A percentile compares a stretch with the other conserved stretches of the same genome.
phyloP scores from a whole-genome alignment of 1,284 basidiomycete genomes.

The Schizophyllum commune region DNA sequence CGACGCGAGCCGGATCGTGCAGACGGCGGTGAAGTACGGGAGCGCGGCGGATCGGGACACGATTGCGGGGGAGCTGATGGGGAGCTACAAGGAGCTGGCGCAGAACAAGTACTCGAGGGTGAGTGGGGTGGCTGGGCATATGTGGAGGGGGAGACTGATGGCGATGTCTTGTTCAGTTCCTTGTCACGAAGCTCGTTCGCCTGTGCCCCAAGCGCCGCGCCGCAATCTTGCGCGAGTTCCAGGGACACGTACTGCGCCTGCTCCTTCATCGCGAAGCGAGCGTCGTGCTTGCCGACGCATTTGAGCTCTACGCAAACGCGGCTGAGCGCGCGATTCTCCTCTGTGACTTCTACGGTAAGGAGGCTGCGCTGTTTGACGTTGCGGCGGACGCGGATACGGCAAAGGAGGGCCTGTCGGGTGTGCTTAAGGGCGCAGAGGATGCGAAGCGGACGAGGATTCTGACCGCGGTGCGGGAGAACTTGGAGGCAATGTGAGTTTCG shows the following conservation, averaged over 20 bases:
- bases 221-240: constrained; percentile 71
- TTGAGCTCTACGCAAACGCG: constrained; percentile 77
- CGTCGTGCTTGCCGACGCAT: constrained; percentile 76
- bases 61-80: constrained; percentile 76
- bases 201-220: constrained; percentile 66
- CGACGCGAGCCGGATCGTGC: constrained; percentile 82
- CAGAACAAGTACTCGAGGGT: constrained; percentile 89
- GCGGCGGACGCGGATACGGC: constrained; percentile 55
- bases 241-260: constrained; percentile 63
- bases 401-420: constrained; percentile 57
- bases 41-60: constrained; percentile 71
- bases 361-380: constrained; percentile 65
- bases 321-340: constrained; percentile 75
- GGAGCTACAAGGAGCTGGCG: constrained; percentile 67
- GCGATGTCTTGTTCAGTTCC: constrained; percentile 43
- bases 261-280: constrained; percentile 80
- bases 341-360: constrained; percentile 84
- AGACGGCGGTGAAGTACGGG: constrained; percentile 81
- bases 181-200: constrained; percentile 78
- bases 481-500: constrained; percentile 63
- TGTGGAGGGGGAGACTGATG: background rate
- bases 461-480: constrained; percentile 60
- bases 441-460: constrained; percentile 64
- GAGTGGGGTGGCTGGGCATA: constrained; percentile 5
- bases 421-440: constrained; percentile 56